Base-by-base conservation (phyloP, 2,329 filamentous ascomycete genomes). In the Alternaria arbusti region DNA sequence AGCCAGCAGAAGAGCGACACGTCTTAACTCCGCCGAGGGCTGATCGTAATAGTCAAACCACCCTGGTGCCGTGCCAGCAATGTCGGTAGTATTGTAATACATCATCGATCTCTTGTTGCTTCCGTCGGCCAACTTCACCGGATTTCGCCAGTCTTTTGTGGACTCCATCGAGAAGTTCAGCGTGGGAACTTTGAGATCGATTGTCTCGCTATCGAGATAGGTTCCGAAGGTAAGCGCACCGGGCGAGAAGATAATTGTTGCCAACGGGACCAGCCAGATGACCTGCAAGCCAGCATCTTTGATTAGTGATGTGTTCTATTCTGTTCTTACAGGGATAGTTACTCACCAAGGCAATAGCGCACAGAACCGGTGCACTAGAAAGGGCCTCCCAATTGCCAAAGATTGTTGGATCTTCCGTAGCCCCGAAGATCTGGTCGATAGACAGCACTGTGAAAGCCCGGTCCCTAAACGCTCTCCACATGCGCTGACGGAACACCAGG, bases 191-290 rank as follows among this genome's bases (percentile, higher is more conserved):
- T 9, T 46, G 20, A 74, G 55, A 9, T 62, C 63, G 4, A 69
- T 25, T 15, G 62, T 71, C n/a, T 61, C 54, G 4, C 43, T 45
- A 1, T 75, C 70, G 4, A 71, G 58, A 20, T 63, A 77, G 25
- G 54, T 78, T 60, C 66, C 79, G 66, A 83, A 82, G 1, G 76
- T 78, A 13, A 80, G 65, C 3, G 78, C 73, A 25, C 76, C 76
- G 11, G 78, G 78, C 6, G 75, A 76, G 46, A 84, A 77, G 58
- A 80, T 77, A 25, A 80, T 77, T 4, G 77, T 79, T 5, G 78
- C 78, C 20, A 80, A 54, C 12, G 78, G 78, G 22, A 79, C 78
- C 2, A 79, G 44, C 77, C 76, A 80, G 36, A 77, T 74, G 2
- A 75, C 49, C 49, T 52, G 30, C 13, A 36, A 2, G 28, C 23